Conservation (phyloP, 225 moss, liverwort and hornwort species). For the Pseudoscleropodium purum region DNA sequence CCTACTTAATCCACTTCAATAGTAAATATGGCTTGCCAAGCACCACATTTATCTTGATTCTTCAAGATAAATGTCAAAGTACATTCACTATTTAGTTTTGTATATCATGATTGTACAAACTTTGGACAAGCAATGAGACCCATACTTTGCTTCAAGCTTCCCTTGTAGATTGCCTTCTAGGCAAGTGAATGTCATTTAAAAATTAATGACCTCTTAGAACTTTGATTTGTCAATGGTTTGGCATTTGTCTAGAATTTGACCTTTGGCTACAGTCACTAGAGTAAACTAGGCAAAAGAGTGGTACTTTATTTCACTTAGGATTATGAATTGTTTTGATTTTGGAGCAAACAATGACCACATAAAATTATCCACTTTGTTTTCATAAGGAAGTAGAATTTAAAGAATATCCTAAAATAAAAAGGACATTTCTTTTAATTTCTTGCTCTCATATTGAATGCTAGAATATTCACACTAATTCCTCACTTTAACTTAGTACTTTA, state of each 20-base stretch:
- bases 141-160: neutral
- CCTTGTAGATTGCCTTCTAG: fast-evolving
- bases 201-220: neutral
- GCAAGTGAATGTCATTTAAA: neutral
- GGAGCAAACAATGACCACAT: neutral
- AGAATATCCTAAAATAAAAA: no score
- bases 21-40: no score
- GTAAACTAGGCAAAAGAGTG: neutral
- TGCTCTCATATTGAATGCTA: neutral
- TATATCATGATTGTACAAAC: neutral
- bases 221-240: neutral
- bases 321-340: neutral
- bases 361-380: neutral
- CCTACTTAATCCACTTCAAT: no score
- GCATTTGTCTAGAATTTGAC: neutral
- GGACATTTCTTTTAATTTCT: neutral
- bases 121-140: neutral
- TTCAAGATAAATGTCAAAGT: no score
- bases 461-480: neutral
- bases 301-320: neutral
- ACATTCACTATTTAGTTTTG: neutral
- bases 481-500: no score
- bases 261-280: neutral
- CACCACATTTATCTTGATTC: no score
- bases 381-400: neutral